A percentile compares a stretch with the other conserved stretches of the same genome.
Evolutionary conservation across 306 rosid species (phyloP).

Genomic region (Styphnolobium japonicum): DNA sequence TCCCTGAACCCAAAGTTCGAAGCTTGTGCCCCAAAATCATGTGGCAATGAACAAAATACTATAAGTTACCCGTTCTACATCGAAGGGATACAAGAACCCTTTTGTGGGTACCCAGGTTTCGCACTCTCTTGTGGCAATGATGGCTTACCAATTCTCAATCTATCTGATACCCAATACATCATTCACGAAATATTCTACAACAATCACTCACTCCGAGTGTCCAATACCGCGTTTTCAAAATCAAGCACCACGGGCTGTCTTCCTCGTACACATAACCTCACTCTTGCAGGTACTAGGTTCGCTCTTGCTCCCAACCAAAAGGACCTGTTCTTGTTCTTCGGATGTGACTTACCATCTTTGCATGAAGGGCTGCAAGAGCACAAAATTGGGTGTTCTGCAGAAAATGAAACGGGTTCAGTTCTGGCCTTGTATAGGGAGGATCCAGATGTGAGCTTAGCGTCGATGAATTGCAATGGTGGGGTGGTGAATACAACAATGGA

Average conservation of each 20-base stretch:
- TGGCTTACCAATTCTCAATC: conserved; percentile 18
- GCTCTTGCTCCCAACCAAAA: not conserved
- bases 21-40: conserved; percentile 25
- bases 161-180: not conserved
- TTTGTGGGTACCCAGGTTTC: conserved; percentile 39
- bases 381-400: conserved; percentile 10
- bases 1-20: not conserved
- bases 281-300: not conserved
- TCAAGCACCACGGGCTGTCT: not conserved
- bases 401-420: not conserved
- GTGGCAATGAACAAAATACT: conserved; percentile 22
- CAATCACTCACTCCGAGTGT: not conserved
- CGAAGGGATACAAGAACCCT: not conserved
- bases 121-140: not conserved
- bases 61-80: conserved; percentile 39
- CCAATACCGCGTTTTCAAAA: conserved; percentile 1
- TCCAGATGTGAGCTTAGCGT: not conserved
- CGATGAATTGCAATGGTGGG: not conserved
- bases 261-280: not conserved
- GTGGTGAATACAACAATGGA: not conserved
- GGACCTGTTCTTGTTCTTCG: not conserved
- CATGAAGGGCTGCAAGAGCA: not conserved
- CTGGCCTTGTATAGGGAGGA: not conserved
- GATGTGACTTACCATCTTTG: not conserved
- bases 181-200: conserved; percentile 32